These are phyloP conservation scores for Verticillium albo-atrum DNA, from an alignment of 2,329 filamentous ascomycete species.

Conservation along the genomic window DNA sequence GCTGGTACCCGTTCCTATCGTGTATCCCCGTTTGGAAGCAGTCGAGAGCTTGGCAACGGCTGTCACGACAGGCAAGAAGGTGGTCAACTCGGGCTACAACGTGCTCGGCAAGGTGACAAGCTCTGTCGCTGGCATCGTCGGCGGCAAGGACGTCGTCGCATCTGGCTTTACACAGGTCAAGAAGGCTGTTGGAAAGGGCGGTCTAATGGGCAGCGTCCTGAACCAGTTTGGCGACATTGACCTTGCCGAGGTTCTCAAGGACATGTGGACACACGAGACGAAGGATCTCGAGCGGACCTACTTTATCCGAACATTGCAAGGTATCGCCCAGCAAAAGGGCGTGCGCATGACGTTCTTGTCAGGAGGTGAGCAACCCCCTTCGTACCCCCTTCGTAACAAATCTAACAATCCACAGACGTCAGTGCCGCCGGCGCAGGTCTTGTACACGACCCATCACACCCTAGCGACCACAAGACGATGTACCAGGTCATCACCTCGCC, in stretches of 20 bases:
- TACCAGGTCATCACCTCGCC: conserved; percentile 94
- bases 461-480: conserved; percentile 97
- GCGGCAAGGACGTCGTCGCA: conserved; percentile 87
- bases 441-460: conserved; percentile 88
- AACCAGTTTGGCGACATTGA: conserved; percentile 97
- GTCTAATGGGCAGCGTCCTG: conserved; percentile 90
- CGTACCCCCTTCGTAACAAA: conserved; percentile 6
- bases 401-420: conserved; percentile 53
- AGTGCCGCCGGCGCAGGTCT: conserved; percentile 89
- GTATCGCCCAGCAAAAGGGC: conserved; percentile 91
- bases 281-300: conserved; percentile 98
- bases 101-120: conserved; percentile 92
- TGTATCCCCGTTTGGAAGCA: conserved; percentile 88
- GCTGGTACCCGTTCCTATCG: conserved; percentile 87
- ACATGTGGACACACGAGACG: conserved; percentile 97
- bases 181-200: conserved; percentile 91
- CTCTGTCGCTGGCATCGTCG: conserved; percentile 91
- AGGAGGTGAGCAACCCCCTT: conserved; percentile 53
- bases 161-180: conserved; percentile 94
- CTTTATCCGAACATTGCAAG: conserved; percentile 90
- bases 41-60: conserved; percentile 90
- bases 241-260: conserved; percentile 86
- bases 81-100: conserved; percentile 94
- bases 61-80: conserved; percentile 91
- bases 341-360: conserved; percentile 96